These are phyloP conservation scores for Phellinidium pouzarii DNA, from an alignment of 1,284 basidiomycete genomes.

Conservation along the genomic window DNA sequence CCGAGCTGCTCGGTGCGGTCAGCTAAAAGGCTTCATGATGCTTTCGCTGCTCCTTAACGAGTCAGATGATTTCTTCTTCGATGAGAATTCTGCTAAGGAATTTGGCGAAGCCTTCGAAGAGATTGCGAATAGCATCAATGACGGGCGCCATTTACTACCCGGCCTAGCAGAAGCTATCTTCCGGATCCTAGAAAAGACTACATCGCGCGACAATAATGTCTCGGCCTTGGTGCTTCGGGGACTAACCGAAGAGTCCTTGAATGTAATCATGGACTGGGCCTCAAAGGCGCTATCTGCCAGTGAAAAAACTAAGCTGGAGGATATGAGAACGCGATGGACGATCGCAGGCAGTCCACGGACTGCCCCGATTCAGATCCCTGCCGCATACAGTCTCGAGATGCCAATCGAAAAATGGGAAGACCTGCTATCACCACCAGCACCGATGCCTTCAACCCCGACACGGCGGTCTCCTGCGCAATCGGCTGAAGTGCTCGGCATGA, in stretches of 20 bases:
- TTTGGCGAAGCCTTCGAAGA: conserved; percentile 16
- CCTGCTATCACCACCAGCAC: conserved; percentile 23
- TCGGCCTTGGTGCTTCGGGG: conserved; percentile 10
- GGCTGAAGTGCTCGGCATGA: conserved; percentile 32
- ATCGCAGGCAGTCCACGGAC: conserved; percentile 5
- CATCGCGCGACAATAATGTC: conserved; percentile 10
- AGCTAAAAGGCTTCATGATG: background rate
- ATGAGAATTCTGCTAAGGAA: conserved; percentile 11
- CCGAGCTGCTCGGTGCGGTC: conserved; percentile 8
- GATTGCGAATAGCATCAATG: background rate
- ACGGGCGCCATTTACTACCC: background rate
- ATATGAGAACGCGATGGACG: conserved; percentile 7
- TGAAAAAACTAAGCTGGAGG: conserved; percentile 7
- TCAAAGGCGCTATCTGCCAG: background rate
- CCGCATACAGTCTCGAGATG: conserved; percentile 18
- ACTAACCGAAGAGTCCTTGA: conserved; percentile 14
- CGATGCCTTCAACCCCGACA: conserved; percentile 31
- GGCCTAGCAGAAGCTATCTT: conserved; percentile 12
- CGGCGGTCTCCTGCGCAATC: conserved; percentile 41
- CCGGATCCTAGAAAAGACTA: conserved; percentile 9
- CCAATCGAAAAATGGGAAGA: conserved; percentile 24
- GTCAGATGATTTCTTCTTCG: conserved; percentile 2
- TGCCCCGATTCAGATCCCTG: conserved; percentile 3
- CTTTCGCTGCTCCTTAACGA: conserved; percentile 1
- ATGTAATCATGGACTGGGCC: conserved; percentile 9